These are phyloP conservation scores for Phytophthora pinifolia DNA, from an alignment of 352 stramenopile species.

Conservation along the genomic window DNA sequence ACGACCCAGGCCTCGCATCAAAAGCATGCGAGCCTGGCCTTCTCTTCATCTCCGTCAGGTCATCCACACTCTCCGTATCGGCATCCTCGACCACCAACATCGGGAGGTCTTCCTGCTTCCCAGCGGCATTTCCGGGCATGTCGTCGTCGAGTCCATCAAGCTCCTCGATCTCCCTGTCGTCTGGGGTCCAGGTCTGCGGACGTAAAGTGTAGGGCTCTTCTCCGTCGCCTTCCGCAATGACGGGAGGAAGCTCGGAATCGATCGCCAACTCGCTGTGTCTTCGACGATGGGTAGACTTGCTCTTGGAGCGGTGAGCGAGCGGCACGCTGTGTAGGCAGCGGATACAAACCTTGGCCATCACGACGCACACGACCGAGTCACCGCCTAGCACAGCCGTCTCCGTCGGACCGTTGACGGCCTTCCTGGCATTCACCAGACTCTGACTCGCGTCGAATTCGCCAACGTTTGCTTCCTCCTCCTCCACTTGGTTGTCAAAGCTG, in stretches of 20 bases:
- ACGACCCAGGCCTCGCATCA: too few relatives aligned
- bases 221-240: background rate
- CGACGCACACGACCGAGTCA: conserved; percentile 36
- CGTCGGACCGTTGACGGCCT: conserved; percentile 20
- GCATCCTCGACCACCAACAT: conserved; percentile 40
- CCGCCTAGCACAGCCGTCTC: conserved; percentile 29
- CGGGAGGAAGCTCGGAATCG: conserved; percentile 3
- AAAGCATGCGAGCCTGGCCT: conserved; percentile 19
- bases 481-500: conserved; percentile 32
- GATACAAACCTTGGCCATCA: conserved; percentile 62
- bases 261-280: conserved; percentile 25
- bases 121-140: background rate
- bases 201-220: conserved; percentile 10
- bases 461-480: conserved; percentile 15
- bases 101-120: conserved; percentile 28
- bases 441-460: conserved; percentile 24
- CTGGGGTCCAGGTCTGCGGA: conserved; percentile 30
- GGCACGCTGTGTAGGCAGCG: conserved; percentile 55
- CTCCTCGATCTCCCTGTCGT: conserved; percentile 27
- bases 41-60: conserved; percentile 30
- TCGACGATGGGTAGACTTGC: conserved; percentile 23
- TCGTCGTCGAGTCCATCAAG: conserved; percentile 29
- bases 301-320: conserved; percentile 36
- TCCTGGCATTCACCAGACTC: conserved; percentile 31
- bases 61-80: conserved; percentile 36